Percentiles rank a stretch among this genome's conserved stretches.
Evolutionary conservation across 495 filamentous ascomycete species (phyloP).

Genomic region (Trichoderma orchidacearum): DNA sequence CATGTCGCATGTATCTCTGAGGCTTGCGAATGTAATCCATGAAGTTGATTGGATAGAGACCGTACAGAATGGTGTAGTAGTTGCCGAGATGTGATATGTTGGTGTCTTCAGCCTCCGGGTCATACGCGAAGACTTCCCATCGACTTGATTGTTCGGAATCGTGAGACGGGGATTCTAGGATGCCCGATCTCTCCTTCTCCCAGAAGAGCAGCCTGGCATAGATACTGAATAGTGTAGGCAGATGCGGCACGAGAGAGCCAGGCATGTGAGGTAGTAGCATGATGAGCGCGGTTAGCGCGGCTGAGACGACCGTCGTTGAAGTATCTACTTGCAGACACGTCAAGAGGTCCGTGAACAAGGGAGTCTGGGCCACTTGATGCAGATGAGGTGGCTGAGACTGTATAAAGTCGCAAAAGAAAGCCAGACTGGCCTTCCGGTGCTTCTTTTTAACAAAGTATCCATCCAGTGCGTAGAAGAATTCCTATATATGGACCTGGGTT

Average conservation of each 20-base stretch:
- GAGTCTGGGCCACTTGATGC: slow-evolving; percentile 51
- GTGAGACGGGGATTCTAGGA: slow-evolving; percentile 16
- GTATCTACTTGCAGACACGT: slow-evolving; percentile 59
- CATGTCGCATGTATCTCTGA: slow-evolving; percentile 51
- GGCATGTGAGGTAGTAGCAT: slow-evolving; percentile 70
- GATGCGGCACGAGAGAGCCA: slow-evolving; percentile 42
- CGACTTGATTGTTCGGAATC: slow-evolving; percentile 14
- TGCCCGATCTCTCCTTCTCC: slow-evolving; percentile 37
- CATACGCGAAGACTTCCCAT: slow-evolving; percentile 48
- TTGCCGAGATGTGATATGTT: slow-evolving; percentile 56
- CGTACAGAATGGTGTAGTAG: slow-evolving; percentile 69
- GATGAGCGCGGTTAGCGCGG: slow-evolving; percentile 51
- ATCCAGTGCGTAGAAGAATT: slow-evolving; percentile 46
- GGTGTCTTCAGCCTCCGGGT: slow-evolving; percentile 41
- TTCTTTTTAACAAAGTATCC: slow-evolving; percentile 43
- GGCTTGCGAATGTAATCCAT: slow-evolving; percentile 66
- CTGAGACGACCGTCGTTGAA: slow-evolving; percentile 50
- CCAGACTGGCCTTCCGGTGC: slow-evolving; percentile 41
- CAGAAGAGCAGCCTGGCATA: slow-evolving; percentile 63
- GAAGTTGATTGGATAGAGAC: slow-evolving; percentile 68
- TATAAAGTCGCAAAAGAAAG: slow-evolving; percentile 50
- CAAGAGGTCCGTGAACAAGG: slow-evolving; percentile 50
- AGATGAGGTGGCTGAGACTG: slow-evolving; percentile 57
- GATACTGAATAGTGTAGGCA: slow-evolving; percentile 60
- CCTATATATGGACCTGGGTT: slow-evolving; percentile 31